These are phyloP conservation scores for Boletus reticuloceps DNA, from an alignment of 768 basidiomycete genomes.

Conservation along the genomic window DNA sequence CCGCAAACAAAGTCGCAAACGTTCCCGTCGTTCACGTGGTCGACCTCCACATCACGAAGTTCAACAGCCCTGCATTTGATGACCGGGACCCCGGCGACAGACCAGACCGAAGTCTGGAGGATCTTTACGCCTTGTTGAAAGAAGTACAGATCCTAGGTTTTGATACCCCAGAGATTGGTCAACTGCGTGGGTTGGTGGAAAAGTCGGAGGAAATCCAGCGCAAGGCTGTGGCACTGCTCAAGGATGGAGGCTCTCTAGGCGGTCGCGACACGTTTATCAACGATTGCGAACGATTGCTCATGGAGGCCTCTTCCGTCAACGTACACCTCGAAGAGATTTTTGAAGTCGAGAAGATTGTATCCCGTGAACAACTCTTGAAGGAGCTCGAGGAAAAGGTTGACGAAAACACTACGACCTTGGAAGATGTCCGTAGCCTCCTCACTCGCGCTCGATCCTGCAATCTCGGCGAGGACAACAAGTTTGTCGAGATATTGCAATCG, in stretches of 20 bases:
- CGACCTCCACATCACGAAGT: constrained; percentile 46
- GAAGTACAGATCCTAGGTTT: constrained; percentile 83
- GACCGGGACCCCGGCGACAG: constrained; percentile 59
- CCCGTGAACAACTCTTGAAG: constrained; percentile 70
- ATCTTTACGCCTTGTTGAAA: constrained; percentile 63
- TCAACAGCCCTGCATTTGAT: constrained; percentile 31
- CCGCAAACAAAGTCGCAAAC: constrained; percentile 78
- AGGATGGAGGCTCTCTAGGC: constrained; percentile 37
- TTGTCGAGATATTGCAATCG: constrained; percentile 61
- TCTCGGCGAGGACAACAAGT: constrained; percentile 61
- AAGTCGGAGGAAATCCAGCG: constrained; percentile 64
- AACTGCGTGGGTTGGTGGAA: constrained; percentile 51
- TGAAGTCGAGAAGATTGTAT: constrained; percentile 77
- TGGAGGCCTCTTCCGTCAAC: constrained; percentile 73
- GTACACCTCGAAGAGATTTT: constrained; percentile 79
- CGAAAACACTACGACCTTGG: constrained; percentile 62
- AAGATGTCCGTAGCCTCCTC: constrained; percentile 74
- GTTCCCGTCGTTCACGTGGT: constrained; percentile 62
- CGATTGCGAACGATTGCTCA: constrained; percentile 69
- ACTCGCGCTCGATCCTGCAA: constrained; percentile 67
- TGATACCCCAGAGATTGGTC: constrained; percentile 71
- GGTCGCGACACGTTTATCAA: constrained; percentile 58
- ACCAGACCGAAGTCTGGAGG: constrained; percentile 68
- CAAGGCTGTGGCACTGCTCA: constrained; percentile 54
- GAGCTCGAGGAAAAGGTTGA: constrained; percentile 76